phyloP scores from a whole-genome alignment of 148 eudicot genomes.

The Drosera capensis region DNA sequence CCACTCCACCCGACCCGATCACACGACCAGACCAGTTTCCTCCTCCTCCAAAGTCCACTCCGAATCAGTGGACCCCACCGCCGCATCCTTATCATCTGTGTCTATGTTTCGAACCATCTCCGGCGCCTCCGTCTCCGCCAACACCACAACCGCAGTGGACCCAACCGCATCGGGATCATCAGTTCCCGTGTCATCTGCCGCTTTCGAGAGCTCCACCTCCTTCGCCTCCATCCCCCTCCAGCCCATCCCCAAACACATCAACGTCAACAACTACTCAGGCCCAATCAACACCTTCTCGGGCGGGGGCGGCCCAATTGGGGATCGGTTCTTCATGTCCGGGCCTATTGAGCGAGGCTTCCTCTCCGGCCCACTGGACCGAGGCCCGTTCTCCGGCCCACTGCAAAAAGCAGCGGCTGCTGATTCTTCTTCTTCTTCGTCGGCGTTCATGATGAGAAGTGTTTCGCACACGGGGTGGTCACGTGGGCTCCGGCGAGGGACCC shows the following conservation, averaged over 20 bases:
- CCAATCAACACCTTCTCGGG: slow-evolving; percentile 5
- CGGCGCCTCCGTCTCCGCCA: slow-evolving; percentile 60
- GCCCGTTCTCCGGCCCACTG: slow-evolving; percentile 3
- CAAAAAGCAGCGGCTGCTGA: not conserved
- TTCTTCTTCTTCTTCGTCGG: too few relatives aligned
- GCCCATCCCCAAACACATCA: slow-evolving; percentile 31
- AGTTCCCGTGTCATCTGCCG: slow-evolving; percentile 31
- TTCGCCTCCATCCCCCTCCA: slow-evolving; percentile 52
- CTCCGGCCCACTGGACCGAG: slow-evolving; percentile 46
- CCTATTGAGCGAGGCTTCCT: slow-evolving; percentile 42
- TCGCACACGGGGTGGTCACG: not conserved
- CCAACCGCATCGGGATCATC: slow-evolving; percentile 2
- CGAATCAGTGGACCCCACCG: not conserved
- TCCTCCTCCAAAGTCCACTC: slow-evolving; percentile 1
- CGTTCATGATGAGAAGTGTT: slow-evolving; percentile 13
- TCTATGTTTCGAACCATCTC: slow-evolving; percentile 35
- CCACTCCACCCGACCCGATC: slow-evolving; percentile 42
- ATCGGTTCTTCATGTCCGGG: slow-evolving; percentile 47
- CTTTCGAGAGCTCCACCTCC: slow-evolving; percentile 38
- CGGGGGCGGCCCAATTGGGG: slow-evolving; percentile 29
- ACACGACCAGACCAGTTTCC: slow-evolving; percentile 14
- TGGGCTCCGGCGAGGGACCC: slow-evolving; percentile 5
- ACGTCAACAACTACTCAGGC: slow-evolving; percentile 8
- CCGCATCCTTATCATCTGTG: not conserved
- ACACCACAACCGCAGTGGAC: slow-evolving; percentile 26